Evolutionary conservation across 2,329 filamentous ascomycete genomes (phyloP).

Genomic region (Colletotrichum karsti): DNA sequence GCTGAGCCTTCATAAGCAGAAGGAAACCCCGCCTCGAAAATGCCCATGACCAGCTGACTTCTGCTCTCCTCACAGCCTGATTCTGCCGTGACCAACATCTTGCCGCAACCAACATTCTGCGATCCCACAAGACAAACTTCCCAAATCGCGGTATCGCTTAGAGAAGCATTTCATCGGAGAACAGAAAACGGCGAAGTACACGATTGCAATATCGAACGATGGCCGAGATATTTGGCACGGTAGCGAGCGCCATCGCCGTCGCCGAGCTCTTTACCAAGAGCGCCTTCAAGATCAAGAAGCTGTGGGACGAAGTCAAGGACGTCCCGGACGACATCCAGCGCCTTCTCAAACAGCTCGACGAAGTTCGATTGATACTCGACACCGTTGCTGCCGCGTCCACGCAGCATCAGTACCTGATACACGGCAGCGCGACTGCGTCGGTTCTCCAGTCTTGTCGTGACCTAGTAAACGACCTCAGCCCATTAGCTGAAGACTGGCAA

Average conservation of each 20-base stretch:
- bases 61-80: no score
- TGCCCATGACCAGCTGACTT: no score
- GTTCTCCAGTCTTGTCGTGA: constrained; percentile 2
- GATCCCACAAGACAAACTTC: no score
- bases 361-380: background rate
- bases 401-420: background rate
- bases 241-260: constrained; percentile 17
- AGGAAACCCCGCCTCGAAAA: no score
- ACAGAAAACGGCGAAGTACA: no score
- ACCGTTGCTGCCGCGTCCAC: background rate
- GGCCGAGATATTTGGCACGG: constrained; percentile 16
- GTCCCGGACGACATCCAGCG: constrained; percentile 6
- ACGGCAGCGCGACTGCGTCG: background rate
- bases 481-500: background rate
- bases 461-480: background rate
- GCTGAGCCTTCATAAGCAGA: background rate
- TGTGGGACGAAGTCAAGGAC: constrained; percentile 22
- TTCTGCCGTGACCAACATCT: no score
- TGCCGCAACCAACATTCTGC: no score
- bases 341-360: constrained; percentile 5
- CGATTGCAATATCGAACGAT: no score
- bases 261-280: constrained; percentile 9
- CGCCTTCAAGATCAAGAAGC: constrained; percentile 4
- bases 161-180: background rate
- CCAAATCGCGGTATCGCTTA: background rate